Conservation (phyloP, 2,329 filamentous ascomycete species). For the Tolypocladium tundrense region DNA sequence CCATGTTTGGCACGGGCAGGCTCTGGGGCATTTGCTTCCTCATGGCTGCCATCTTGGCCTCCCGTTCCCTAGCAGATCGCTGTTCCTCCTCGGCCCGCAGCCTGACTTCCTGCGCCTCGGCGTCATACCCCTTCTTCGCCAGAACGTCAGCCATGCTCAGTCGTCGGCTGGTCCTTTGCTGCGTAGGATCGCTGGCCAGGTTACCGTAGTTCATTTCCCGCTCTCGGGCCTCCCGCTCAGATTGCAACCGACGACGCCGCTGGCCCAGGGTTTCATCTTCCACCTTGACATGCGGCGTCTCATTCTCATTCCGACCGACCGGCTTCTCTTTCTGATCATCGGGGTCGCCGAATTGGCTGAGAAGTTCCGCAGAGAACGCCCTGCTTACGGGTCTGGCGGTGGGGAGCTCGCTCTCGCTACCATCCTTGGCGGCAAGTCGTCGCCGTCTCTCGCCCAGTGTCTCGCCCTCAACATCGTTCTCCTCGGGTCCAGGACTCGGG, state of each 20-base stretch:
- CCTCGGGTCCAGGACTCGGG: conserved; percentile 30
- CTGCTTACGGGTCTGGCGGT: conserved; percentile 49
- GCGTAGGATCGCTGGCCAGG: conserved; percentile 7
- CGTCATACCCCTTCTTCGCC: conserved; percentile 26
- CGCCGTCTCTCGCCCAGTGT: conserved; percentile 57
- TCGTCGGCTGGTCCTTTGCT: conserved; percentile 15
- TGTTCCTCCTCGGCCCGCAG: conserved; percentile 26
- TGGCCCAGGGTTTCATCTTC: conserved; percentile 74
- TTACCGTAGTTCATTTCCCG: conserved; percentile 36
- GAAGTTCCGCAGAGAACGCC: conserved; percentile 59
- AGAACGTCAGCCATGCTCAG: conserved; percentile 53
- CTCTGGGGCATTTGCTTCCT: conserved; percentile 38
- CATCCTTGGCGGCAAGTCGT: conserved; percentile 51
- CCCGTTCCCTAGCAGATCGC: conserved; percentile 29
- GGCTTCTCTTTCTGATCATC: conserved; percentile 27
- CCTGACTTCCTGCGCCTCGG: conserved; percentile 30
- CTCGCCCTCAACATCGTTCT: conserved; percentile 50
- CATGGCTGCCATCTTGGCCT: conserved; percentile 37
- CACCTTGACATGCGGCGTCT: conserved; percentile 18
- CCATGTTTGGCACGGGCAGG: conserved; percentile 19
- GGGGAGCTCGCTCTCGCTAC: conserved; percentile 33
- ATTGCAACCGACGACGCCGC: conserved; percentile 62
- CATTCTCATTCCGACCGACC: conserved; percentile 26
- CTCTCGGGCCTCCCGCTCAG: conserved; percentile 54
- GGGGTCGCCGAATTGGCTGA: conserved; percentile 50